Base-by-base conservation (phyloP, 1,284 basidiomycete genomes). In the Hypsizygus ulmarius region DNA sequence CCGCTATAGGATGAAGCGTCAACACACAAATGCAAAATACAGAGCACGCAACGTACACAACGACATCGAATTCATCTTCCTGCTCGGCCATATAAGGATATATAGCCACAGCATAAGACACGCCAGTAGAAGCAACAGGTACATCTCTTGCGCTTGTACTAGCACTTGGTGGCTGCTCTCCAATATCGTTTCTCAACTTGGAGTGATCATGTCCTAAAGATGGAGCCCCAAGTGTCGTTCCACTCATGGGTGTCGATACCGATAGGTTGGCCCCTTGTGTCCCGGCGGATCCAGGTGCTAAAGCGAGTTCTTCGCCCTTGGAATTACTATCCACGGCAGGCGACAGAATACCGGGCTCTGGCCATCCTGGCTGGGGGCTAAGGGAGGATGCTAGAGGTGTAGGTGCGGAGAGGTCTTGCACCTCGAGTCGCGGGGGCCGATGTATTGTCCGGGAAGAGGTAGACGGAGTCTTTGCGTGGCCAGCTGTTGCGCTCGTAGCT, bases 21-120 rank as follows among this genome's bases (percentile, higher is more conserved):
- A 42, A 33, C 6, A 43, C 60, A 35, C 60, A 55, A n/a, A 50
- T 47, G 18, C 5, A 43, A 27, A 28, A 52, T 14, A 39, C 46
- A 45, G 51, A 34, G 43, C 15, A 33, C 25, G 49, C 36, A 43
- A 82, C 90, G 70, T 64, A 93, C 90, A 98, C 93, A 37, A 90
- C 84, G 2, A 99, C 96, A 64, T 98, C 93, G 66, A 98, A 98
- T 66, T 99, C 97, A 66, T 99, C 96, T 42, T 93, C 90, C 63
- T 95, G 87, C 68, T 97, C 94, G 7, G 94, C 93, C 80, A 93
- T 90, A 69, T 97, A 97, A 18, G 92, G 93, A 61, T 93, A 95
- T 56, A 95, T 94, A 19, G 91, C 90, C 15, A 95, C 88, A 0
- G 92, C 91, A 57, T 91, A 94, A 10, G 90, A 90, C 21, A 90